Conservation (phyloP, 768 basidiomycete species). For the Cyclocybe cylindracea region DNA sequence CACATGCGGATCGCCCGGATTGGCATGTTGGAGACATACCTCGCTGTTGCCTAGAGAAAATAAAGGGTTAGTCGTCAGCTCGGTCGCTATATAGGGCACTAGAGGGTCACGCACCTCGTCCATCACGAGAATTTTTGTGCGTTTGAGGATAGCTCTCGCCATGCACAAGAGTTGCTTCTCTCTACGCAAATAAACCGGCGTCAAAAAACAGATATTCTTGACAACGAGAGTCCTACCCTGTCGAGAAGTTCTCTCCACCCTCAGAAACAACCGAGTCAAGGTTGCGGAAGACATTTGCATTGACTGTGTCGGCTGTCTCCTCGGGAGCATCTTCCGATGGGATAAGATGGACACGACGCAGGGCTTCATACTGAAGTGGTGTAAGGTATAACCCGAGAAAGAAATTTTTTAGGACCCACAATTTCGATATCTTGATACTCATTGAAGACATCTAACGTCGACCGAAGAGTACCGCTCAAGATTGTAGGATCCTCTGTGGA, state of each 20-base stretch:
- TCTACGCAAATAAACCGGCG: conserved; percentile 4
- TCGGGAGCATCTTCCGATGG: conserved; percentile 52
- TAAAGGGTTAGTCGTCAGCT: conserved; percentile 9
- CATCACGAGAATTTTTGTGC: conserved; percentile 80
- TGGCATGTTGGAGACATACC: conserved; percentile 31
- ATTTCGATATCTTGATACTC: conserved; percentile 82
- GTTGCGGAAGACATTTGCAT: conserved; percentile 75
- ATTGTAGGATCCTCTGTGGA: conserved; percentile 77
- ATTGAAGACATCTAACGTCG: conserved; percentile 80
- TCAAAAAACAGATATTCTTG: background rate
- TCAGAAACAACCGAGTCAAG: conserved; percentile 77
- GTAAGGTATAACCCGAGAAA: conserved; percentile 16
- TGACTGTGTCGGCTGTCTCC: conserved; percentile 51
- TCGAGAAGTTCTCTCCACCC: conserved; percentile 83
- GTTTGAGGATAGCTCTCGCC: conserved; percentile 83
- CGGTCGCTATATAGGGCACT: background rate
- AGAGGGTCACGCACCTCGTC: conserved; percentile 60
- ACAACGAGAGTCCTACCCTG: conserved; percentile 43
- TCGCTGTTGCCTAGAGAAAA: conserved; percentile 60
- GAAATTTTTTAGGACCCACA: conserved; percentile 34
- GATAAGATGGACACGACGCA: conserved; percentile 83
- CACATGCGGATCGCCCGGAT: conserved; percentile 10
- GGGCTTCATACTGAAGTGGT: conserved; percentile 65
- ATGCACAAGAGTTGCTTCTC: conserved; percentile 62
- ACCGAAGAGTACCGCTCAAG: conserved; percentile 75